Evolutionary conservation across 2,329 filamentous ascomycete genomes (phyloP).

Genomic region (Colletotrichum somersetense): DNA sequence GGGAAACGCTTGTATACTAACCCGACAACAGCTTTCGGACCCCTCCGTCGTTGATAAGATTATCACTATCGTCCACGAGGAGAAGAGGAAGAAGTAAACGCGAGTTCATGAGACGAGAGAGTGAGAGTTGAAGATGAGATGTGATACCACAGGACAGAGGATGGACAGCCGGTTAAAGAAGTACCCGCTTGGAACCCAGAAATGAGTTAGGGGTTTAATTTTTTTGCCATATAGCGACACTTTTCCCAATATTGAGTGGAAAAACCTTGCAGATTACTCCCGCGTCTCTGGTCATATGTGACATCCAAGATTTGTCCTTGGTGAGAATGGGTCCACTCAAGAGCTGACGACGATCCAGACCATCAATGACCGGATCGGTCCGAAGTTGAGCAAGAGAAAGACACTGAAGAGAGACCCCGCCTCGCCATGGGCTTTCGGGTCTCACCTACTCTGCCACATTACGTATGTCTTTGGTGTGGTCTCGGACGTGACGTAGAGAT

Average conservation of each 20-base stretch:
- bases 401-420: not conserved
- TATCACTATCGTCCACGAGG: slow-evolving; percentile 81
- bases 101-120: not conserved
- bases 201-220: slow-evolving; percentile 22
- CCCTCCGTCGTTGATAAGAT: slow-evolving; percentile 91
- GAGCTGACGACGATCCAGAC: not conserved
- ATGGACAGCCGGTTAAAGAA: slow-evolving; percentile 4
- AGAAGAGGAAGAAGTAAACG: slow-evolving; percentile 65
- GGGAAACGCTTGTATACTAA: slow-evolving; percentile 16
- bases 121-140: not conserved
- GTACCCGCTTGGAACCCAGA: slow-evolving; percentile 13
- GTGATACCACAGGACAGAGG: slow-evolving; percentile 34
- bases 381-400: not conserved
- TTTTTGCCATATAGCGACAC: slow-evolving; percentile 25
- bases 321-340: not conserved
- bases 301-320: not conserved
- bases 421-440: not conserved
- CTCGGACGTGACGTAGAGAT: not conserved
- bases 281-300: not conserved
- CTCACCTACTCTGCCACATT: not conserved
- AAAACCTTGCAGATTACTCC: not conserved
- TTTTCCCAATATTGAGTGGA: slow-evolving; percentile 7
- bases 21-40: slow-evolving; percentile 79
- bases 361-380: not conserved
- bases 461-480: not conserved